These are phyloP conservation scores for Rubia peregrina DNA, from an alignment of 305 asterid species.

Conservation along the genomic window DNA sequence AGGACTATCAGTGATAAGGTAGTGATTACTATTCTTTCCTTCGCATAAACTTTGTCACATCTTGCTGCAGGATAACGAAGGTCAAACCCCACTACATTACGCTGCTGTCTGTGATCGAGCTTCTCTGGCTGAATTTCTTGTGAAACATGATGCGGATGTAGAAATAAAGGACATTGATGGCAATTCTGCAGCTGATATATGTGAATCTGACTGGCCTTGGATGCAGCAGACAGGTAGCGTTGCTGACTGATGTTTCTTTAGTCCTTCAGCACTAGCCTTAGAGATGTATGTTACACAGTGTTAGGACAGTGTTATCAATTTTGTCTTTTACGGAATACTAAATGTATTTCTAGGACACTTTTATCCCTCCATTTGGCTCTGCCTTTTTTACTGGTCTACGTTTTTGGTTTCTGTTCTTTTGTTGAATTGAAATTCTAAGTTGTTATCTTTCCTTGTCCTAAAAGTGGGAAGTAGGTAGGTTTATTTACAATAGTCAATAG, in stretches of 20 bases:
- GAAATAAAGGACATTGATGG: slow-evolving; percentile 69
- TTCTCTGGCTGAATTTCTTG: slow-evolving; percentile 64
- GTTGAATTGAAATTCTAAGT: neutral
- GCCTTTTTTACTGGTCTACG: neutral
- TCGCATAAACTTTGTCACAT: neutral
- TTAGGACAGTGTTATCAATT: neutral
- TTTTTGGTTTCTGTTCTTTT: neutral
- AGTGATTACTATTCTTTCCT: neutral
- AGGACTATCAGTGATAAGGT: neutral
- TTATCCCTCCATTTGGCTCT: neutral
- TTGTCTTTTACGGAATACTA: neutral
- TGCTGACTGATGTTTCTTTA: slow-evolving; percentile 7
- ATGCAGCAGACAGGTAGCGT: slow-evolving; percentile 31
- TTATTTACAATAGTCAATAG: no score
- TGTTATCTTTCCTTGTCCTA: no score
- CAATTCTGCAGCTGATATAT: slow-evolving; percentile 57
- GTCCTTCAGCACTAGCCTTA: slow-evolving; percentile 9
- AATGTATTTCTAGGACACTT: neutral
- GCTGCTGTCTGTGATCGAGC: slow-evolving; percentile 90
- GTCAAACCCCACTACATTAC: slow-evolving; percentile 86
- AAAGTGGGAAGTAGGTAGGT: no score
- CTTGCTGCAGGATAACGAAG: slow-evolving; percentile 73
- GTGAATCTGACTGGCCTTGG: slow-evolving; percentile 75
- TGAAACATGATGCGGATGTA: slow-evolving; percentile 63
- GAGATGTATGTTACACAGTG: slow-evolving; percentile 13